Percentiles rank a stretch among this genome's conserved stretches.
phyloP scores from a whole-genome alignment of 148 eudicot genomes.

The Vaccinium corymbosum region DNA sequence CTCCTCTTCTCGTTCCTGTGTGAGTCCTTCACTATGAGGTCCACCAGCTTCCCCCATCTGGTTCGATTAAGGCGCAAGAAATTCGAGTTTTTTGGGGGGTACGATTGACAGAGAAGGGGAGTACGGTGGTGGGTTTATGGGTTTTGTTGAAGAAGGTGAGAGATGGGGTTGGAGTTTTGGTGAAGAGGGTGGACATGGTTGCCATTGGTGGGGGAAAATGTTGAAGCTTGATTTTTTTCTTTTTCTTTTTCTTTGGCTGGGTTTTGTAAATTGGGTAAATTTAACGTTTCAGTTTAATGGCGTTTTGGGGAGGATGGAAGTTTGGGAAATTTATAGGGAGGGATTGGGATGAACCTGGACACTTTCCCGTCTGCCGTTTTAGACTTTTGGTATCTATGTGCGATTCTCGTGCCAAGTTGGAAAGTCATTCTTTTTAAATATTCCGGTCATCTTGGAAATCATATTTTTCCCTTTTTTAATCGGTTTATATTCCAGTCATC shows the following conservation, averaged over 20 bases:
- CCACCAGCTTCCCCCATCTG: slow-evolving; percentile 79
- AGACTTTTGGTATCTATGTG: background rate
- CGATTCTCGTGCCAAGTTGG: no score
- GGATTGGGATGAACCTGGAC: slow-evolving; percentile 31
- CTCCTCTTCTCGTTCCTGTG: slow-evolving; percentile 27
- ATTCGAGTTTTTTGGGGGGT: slow-evolving; percentile 21
- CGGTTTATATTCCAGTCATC: no score
- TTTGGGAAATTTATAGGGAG: background rate
- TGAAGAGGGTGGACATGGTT: slow-evolving; percentile 42
- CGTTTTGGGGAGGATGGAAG: background rate
- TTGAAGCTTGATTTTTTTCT: no score
- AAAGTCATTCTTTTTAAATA: no score
- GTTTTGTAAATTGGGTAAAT: background rate
- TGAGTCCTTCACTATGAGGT: slow-evolving; percentile 41
- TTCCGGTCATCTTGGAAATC: no score
- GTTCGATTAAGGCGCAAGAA: slow-evolving; percentile 52
- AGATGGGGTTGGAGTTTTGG: slow-evolving; percentile 32
- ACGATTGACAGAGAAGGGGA: background rate
- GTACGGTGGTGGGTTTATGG: slow-evolving; percentile 12
- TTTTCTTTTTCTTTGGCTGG: background rate
- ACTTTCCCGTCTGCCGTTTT: background rate
- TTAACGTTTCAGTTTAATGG: no score
- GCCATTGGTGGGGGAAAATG: slow-evolving; percentile 42
- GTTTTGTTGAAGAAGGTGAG: slow-evolving; percentile 23
- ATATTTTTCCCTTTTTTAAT: no score